These are phyloP conservation scores for Cryphonectria carpinicola DNA, from an alignment of 2,329 filamentous ascomycete genomes.

Conservation along the genomic window DNA sequence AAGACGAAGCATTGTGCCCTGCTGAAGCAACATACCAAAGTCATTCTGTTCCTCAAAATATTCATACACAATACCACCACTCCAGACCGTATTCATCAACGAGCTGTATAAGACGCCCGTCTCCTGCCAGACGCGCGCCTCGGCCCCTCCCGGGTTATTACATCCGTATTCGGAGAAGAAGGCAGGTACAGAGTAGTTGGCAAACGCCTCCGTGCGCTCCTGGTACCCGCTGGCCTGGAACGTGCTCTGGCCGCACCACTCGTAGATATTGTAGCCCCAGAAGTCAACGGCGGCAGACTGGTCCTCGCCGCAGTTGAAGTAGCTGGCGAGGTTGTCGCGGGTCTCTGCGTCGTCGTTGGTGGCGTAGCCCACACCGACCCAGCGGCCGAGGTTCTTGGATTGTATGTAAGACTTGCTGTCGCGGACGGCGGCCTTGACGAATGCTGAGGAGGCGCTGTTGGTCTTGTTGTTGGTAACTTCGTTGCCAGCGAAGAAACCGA, in stretches of 20 bases:
- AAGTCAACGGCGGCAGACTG: constrained; percentile 74
- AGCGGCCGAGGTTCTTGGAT: constrained; percentile 69
- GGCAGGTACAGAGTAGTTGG: constrained; percentile 85
- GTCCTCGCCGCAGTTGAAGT: constrained; percentile 86
- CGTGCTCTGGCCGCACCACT: constrained; percentile 89
- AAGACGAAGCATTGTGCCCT: too few relatives aligned
- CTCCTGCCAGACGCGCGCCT: constrained; percentile 80
- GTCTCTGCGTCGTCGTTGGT: constrained; percentile 90
- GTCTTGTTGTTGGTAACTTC: constrained; percentile 88
- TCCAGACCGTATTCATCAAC: constrained; percentile 86
- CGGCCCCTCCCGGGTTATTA: constrained; percentile 66
- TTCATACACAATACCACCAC: constrained; percentile 98
- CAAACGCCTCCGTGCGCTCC: constrained; percentile 82
- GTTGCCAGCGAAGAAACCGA: constrained; percentile 98
- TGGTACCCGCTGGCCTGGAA: constrained; percentile 79
- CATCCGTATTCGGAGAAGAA: constrained; percentile 99
- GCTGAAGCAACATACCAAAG: constrained; percentile 24
- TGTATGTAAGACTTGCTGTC: constrained; percentile 95
- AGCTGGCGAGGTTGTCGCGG: constrained; percentile 79
- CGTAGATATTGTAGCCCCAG: constrained; percentile 99
- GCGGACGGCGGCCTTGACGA: constrained; percentile 95
- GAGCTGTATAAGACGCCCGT: constrained; percentile 78
- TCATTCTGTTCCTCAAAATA: constrained; percentile 91
- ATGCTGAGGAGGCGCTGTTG: constrained; percentile 89
- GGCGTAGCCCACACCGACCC: constrained; percentile 89